A percentile compares a stretch with the other conserved stretches of the same genome.
These are phyloP conservation scores for Sporothrix pseudoabietina DNA, from an alignment of 2,329 filamentous ascomycete genomes.

Conservation along the genomic window DNA sequence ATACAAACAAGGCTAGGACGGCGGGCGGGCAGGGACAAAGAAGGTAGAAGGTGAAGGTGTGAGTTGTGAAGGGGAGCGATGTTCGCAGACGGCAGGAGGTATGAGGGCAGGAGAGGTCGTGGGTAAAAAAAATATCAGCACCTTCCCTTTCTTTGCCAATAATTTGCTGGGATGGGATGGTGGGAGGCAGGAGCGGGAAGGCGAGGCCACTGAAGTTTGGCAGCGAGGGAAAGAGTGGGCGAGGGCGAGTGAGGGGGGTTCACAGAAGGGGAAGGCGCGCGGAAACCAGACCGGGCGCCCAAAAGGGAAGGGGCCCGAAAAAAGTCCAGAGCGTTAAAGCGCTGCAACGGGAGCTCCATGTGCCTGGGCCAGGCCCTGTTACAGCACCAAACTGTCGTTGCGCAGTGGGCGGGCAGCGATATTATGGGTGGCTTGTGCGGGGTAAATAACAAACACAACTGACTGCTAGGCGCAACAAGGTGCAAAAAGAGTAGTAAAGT, in stretches of 20 bases:
- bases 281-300: slow-evolving; percentile 12
- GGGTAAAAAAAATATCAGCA: slow-evolving; percentile 11
- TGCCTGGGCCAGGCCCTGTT: not conserved
- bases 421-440: slow-evolving; percentile 16
- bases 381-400: not conserved
- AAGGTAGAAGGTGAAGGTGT: not conserved
- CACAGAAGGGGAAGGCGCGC: not conserved
- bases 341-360: not conserved
- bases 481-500: not conserved
- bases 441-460: slow-evolving; percentile 1
- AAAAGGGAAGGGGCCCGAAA: not conserved
- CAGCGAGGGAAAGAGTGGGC: slow-evolving; percentile 1
- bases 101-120: not conserved
- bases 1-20: slow-evolving; percentile 15
- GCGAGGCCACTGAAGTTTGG: not conserved
- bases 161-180: slow-evolving; percentile 9
- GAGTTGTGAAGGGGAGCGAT: not conserved
- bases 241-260: not conserved
- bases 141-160: not conserved
- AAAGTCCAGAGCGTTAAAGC: not conserved
- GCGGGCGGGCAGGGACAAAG: slow-evolving; percentile 16
- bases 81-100: not conserved
- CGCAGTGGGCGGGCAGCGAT: not conserved
- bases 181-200: slow-evolving; percentile 13
- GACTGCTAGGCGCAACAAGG: not conserved